Evolutionary conservation across 2,329 filamentous ascomycete genomes (phyloP), one percentile per base, ranked within the genome.

Genomic region (Pezicula carpinea): DNA sequence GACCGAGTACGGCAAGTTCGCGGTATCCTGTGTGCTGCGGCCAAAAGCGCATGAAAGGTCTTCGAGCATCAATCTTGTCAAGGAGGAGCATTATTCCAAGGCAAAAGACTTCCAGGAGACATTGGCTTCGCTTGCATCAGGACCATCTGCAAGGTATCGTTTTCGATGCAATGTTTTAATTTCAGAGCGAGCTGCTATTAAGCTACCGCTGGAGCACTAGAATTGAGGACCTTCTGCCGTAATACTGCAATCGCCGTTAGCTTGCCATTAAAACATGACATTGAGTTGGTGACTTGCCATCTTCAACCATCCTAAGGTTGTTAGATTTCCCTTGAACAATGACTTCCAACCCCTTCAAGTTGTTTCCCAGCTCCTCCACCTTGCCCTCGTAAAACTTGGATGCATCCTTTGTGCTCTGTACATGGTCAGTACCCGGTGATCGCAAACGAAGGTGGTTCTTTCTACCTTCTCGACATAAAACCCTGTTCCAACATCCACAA

Each of bases 401-500:
- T 2, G 83, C 84, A 57, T 85, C 81, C 19, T 69, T 66, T 1
- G 77, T 74, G 8, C 70, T 76, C 73, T 75, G 43, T 36, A 31
- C 33, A n/a, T 32, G 10, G 19, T 57, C 36, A 58, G 43, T 22
- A 33, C 43, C n/a, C 34, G 13, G 32, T 7, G 14, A 6, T 33
- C 14, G 38, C 8, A 39, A 18, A 7, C 8, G 3, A 22, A 15
- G 11, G n/a, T 18, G 26, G 11, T 8, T 10, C 31, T 5, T 34
- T 41, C 19, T 18, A 86, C 85, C 80, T 99, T 99, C 70, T 97
- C 91, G 44, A 97, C 84, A 62, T 90, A 91, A 66, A 95, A 97
- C 0, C 92, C 92, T 1, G 92, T 97, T 17, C 92, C 92, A 17
- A 96, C 82, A 66, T 97, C 92, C 34, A 97, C 89, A 49, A 97